Evolutionary conservation across 2,329 filamentous ascomycete species (phyloP), one percentile per base, ranked within the genome.

Genomic region (Aspergillus aculeatus): DNA sequence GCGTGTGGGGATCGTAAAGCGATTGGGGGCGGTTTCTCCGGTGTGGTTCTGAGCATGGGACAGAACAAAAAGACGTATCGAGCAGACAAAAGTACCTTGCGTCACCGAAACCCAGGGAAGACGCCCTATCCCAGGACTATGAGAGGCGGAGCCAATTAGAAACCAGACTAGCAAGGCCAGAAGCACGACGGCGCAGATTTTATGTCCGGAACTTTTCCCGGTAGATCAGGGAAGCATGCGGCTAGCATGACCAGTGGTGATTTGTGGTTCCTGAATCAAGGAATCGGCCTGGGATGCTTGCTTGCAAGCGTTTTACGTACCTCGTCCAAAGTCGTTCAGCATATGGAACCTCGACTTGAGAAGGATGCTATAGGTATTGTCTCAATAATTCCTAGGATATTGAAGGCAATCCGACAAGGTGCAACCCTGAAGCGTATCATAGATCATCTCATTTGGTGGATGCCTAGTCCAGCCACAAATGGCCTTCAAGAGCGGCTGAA

Each of bases 161-260:
- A 29, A 32, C 44, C 49, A 54, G 57, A 51, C 63, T 57, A 66
- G 50, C 52, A 35, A 51, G 48, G 51, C 47, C 47, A 54, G 51
- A 60, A 59, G 56, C 56, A 54, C 53, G 59, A 59, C 57, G 52
- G 58, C 44, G 38, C 29, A 59, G 54, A 48, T 51, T 59, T 44
- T 56, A 52, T 52, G 57, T 31, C 66, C 63, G 62, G 64, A 66
- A 64, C 47, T 47, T 47, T 19, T 56, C 55, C 67, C 65, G 66
- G 67, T 61, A 68, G 66, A 68, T 68, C 66, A 64, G 56, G 44
- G 54, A 38, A 58, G 60, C 54, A 47, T 62, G 48, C 35, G 54
- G 47, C 21, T 48, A 60, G 58, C 26, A 63, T 58, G 51, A 60
- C 56, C 58, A 56, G 48, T 55, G 41, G 47, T 50, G 23, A 58